A percentile compares a stretch with the other conserved stretches of the same genome.
Evolutionary conservation across 2,329 filamentous ascomycete species (phyloP).

Genomic region (Penicillium sp.): DNA sequence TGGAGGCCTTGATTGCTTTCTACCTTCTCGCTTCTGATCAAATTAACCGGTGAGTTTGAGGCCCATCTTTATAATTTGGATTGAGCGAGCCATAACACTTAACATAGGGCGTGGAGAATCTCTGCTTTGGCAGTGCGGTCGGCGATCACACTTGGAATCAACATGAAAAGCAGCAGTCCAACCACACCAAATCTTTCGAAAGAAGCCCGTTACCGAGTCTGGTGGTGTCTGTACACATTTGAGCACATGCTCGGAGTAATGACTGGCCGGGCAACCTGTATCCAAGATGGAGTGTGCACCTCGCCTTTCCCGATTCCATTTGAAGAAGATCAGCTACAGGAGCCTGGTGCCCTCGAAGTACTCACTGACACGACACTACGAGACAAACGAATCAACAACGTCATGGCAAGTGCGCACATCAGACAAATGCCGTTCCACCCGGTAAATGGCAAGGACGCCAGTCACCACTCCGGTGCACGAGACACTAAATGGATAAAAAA

Average conservation of each 20-base stretch:
- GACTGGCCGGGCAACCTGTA: conserved; percentile 46
- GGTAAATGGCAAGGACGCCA: conserved; percentile 25
- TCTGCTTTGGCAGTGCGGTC: conserved; percentile 44
- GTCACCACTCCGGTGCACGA: conserved; percentile 21
- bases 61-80: neutral
- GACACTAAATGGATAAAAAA: conserved; percentile 38
- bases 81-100: neutral
- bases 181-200: conserved; percentile 41
- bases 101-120: conserved; percentile 42
- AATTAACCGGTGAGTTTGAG: conserved; percentile 41
- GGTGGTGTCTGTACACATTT: conserved; percentile 47
- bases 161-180: conserved; percentile 44
- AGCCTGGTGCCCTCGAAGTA: conserved; percentile 32
- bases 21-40: conserved; percentile 45
- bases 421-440: conserved; percentile 34
- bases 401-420: conserved; percentile 32
- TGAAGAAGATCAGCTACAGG: conserved; percentile 40
- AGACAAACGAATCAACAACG: conserved; percentile 32
- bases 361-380: conserved; percentile 32
- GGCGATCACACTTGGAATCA: conserved; percentile 44
- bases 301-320: conserved; percentile 43
- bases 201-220: conserved; percentile 47
- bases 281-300: conserved; percentile 44
- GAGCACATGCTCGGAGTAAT: conserved; percentile 47
- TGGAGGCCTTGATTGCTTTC: conserved; percentile 44